Evolutionary conservation across 306 rosid species (phyloP), one percentile per base, ranked within the genome.

Genomic region (Vachellia collinsii): DNA sequence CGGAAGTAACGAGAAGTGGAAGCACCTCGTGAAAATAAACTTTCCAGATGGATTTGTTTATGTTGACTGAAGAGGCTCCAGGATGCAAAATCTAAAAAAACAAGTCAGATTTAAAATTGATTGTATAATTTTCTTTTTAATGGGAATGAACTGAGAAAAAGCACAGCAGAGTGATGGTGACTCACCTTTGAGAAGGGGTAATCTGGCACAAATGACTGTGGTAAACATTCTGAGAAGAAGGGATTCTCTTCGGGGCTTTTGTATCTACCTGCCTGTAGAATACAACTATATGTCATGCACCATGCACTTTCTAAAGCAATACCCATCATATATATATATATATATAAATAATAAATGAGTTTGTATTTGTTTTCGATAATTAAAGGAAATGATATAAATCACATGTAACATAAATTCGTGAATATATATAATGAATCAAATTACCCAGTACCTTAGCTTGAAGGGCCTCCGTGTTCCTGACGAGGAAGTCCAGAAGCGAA

Each of bases 221-320:
- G 84, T 63, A 93, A 75, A 70, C 79, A 51, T 54, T 86, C 87
- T 2, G 94, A 97, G 79, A 86, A 96, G 81, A 92, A 96, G 0
- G 99, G 89, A 48, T 86, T 85, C 81, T 92, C 97, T 90, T 93
- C 98, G 10, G 94, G 98, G 83, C 80, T 90, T 64, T 85, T 79
- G 81, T 86, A 96, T 79, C 92, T 87, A 77, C 98, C 99, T 34
- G 91, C 93, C 99, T 96, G 92, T 22, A 86, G 78, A 59, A 81
- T 75, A 72, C 10, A 61, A 14, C 37, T 11, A 17, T 41, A 61
- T 67, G 70, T 36, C 48, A 61, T 23, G 23, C 8, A 20, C 20
- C 34, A 48, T 43, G 19, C 76, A 61, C 65, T 74, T 67, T 48
- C 64, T n/a, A 56, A 73, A 77, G 61, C 66, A 73, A 67, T 47